These are phyloP conservation scores for Yamadazyma akitaensis DNA, from an alignment of 805 yeast genomes.

Conservation along the genomic window DNA sequence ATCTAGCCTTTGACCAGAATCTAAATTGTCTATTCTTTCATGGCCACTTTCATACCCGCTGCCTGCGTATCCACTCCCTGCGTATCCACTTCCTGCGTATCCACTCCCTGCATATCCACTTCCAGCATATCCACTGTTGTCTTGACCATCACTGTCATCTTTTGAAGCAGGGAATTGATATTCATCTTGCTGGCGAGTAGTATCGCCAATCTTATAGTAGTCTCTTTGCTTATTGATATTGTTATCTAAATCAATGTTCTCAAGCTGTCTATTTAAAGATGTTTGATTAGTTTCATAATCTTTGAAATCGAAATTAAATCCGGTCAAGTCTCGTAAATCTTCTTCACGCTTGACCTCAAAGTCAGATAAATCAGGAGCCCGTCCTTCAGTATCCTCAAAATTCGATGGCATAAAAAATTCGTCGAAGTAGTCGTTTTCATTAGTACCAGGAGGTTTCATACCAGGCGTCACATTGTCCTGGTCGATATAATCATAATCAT, in stretches of 20 bases:
- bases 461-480: constrained; percentile 26
- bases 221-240: neutral
- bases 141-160: neutral
- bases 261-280: neutral
- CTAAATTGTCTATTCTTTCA: neutral
- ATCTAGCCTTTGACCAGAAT: neutral
- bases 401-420: constrained; percentile 10
- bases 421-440: constrained; percentile 14
- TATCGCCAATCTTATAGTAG: no score
- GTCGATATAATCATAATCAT: constrained; percentile 13
- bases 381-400: constrained; percentile 9
- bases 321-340: constrained; percentile 15
- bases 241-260: neutral
- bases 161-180: neutral
- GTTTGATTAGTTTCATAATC: neutral
- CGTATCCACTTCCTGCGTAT: neutral
- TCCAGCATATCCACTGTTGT: neutral
- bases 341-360: constrained; percentile 1
- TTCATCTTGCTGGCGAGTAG: neutral
- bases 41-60: constrained; percentile 1
- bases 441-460: constrained; percentile 30
- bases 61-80: neutral
- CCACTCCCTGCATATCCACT: neutral
- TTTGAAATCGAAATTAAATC: constrained; percentile 19
- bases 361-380: constrained; percentile 1